These are phyloP conservation scores for Eleusine coracana DNA, from an alignment of 176 grass and related monocot species.

Conservation along the genomic window DNA sequence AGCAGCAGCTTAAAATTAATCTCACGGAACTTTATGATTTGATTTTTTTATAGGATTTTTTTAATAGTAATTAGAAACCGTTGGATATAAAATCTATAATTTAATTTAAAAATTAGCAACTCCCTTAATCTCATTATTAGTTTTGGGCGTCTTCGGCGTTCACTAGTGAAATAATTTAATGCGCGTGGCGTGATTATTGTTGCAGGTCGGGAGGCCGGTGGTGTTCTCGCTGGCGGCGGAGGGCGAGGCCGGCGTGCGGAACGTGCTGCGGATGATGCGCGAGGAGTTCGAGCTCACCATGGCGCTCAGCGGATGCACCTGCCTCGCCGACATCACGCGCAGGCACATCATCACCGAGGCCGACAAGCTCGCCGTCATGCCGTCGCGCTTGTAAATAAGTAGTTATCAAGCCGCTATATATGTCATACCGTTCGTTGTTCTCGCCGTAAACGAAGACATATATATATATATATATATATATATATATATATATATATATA, in stretches of 20 bases:
- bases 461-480: too few species aligned
- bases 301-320: constrained; percentile 88
- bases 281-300: constrained; percentile 96
- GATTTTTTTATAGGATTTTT: too few species aligned
- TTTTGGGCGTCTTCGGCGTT: too few species aligned
- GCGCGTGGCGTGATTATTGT: too few species aligned
- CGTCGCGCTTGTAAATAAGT: constrained; percentile 59
- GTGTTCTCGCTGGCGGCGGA: constrained; percentile 85
- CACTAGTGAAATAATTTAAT: background rate
- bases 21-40: background rate
- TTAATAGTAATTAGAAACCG: too few species aligned
- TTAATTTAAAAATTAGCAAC: too few species aligned
- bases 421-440: too few species aligned
- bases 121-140: too few species aligned
- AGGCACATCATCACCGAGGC: constrained; percentile 82
- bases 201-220: constrained; percentile 83
- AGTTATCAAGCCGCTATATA: background rate
- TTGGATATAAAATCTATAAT: too few species aligned
- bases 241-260: constrained; percentile 73
- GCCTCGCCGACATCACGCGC: constrained; percentile 86
- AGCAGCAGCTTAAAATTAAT: background rate
- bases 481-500: too few species aligned
- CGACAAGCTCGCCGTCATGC: constrained; percentile 57
- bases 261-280: constrained; percentile 84
- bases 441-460: too few species aligned